Conservation (phyloP, 2,329 filamentous ascomycete species). For the Huntiella abstrusa region DNA sequence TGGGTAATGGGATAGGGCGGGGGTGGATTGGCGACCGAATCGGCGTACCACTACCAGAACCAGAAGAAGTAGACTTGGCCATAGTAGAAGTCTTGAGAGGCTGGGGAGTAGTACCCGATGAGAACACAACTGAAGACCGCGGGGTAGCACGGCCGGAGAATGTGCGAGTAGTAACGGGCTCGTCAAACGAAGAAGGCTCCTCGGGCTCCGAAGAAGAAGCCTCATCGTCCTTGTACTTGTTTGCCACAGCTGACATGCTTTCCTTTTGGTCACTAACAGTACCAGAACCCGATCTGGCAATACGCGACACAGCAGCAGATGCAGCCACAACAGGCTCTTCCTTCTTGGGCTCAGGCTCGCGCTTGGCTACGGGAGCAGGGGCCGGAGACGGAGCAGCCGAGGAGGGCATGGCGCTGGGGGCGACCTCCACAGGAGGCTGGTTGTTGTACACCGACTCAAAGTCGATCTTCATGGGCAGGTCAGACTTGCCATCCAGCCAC, state of each 20-base stretch:
- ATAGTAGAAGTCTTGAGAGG: conserved; percentile 11
- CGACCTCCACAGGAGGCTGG: conserved; percentile 56
- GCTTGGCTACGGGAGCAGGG: conserved; percentile 23
- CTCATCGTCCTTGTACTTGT: conserved; percentile 63
- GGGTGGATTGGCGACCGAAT: conserved; percentile 16
- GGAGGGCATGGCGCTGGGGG: conserved; percentile 21
- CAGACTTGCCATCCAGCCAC: conserved; percentile 75
- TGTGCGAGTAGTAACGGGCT: conserved; percentile 44
- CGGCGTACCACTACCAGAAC: conserved; percentile 16
- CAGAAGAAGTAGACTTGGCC: conserved; percentile 13
- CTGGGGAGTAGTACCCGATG: conserved; percentile 10
- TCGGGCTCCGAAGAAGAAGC: conserved; percentile 38
- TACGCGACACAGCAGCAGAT: conserved; percentile 18
- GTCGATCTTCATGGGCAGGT: conserved; percentile 75
- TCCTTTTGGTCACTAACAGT: conserved; percentile 69
- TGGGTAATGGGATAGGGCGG: conserved; percentile 17
- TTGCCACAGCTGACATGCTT: conserved; percentile 69
- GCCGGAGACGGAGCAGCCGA: conserved; percentile 5
- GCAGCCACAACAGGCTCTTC: conserved; percentile 20
- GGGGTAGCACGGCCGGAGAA: conserved; percentile 8
- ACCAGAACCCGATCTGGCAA: conserved; percentile 27
- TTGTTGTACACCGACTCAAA: conserved; percentile 85
- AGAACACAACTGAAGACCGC: conserved; percentile 9
- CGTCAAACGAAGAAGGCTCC: conserved; percentile 66
- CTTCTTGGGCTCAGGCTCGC: conserved; percentile 11